Base-by-base conservation (phyloP, 257 asterid genomes). In the Solanum pennellii region DNA sequence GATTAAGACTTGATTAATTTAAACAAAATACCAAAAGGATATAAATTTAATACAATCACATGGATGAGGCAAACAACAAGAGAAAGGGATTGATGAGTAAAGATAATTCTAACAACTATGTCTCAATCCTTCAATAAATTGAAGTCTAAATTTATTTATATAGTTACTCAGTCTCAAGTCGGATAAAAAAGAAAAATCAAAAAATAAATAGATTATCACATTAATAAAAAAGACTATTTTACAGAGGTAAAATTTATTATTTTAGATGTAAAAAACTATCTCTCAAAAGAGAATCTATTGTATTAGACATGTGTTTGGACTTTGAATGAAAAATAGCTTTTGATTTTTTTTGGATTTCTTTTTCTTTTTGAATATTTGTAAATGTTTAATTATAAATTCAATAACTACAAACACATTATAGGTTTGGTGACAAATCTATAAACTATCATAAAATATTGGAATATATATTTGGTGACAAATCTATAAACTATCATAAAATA, bases 161-260 rank as follows among this genome's bases (percentile, higher is more conserved):
- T 16, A 18, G 0, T 16, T 5, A 1, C 2, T 31, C 1, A 16
- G 44, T 16, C 13, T 4, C 13, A 33, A 71, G 0, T 15, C 3
- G 6, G 6, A 71, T 31, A 15, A 7, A 31, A 1, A 2, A 69
- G n/a, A 0, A 33, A 71, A 9, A 7, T 18, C 3, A 7, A 33
- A 33, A 31, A 14, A 2, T 18, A 0, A 7, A 66, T 66, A 9
- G 27, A 25, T 66, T 0, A 25, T 66, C 2, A 66, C 1, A 33
- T 15, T 71, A 33, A 71, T 0, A 3, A 27, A 3, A 18, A 33
- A 72, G 5, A 23, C 2, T 18, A 72, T 33, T 33, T 1, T 71
- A 1, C n/a, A 0, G 1, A 6, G 6, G 0, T 0, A 31, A 31
- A 8, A 33, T 35, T 39, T 33, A 33, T 1, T 3, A 0, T 15